Conservation (phyloP, 768 basidiomycete genomes). For the Auricularia auricula-judae region DNA sequence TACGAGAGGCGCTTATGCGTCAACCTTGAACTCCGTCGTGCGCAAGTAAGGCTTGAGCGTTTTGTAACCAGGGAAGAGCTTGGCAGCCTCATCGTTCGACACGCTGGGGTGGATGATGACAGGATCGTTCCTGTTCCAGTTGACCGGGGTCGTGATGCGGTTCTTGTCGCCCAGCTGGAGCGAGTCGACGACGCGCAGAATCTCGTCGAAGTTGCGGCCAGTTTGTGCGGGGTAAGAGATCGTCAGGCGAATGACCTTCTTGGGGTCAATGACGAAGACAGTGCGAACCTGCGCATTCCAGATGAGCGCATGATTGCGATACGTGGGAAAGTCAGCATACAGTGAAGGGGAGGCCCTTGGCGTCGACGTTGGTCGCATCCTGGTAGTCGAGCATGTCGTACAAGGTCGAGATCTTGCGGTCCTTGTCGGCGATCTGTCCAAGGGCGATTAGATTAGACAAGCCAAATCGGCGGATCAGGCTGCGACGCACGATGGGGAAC, state of each 20-base stretch:
- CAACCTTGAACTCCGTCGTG: slow-evolving; percentile 34
- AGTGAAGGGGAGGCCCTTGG: slow-evolving; percentile 89
- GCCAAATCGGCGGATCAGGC: no score
- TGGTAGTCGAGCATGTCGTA: slow-evolving; percentile 97
- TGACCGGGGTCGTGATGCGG: slow-evolving; percentile 67
- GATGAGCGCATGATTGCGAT: neutral
- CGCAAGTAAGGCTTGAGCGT: slow-evolving; percentile 86
- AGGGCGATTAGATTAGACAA: neutral
- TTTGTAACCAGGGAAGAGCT: slow-evolving; percentile 75
- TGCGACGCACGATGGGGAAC: slow-evolving; percentile 79
- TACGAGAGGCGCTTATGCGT: neutral
- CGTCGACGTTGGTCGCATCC: slow-evolving; percentile 81
- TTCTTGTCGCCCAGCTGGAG: slow-evolving; percentile 24
- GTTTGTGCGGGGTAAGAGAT: slow-evolving; percentile 91
- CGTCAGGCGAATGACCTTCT: slow-evolving; percentile 85
- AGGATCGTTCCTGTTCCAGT: slow-evolving; percentile 90
- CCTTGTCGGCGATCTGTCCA: slow-evolving; percentile 77
- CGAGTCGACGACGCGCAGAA: slow-evolving; percentile 72
- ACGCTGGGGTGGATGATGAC: slow-evolving; percentile 88
- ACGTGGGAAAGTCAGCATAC: slow-evolving; percentile 25
- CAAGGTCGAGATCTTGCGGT: slow-evolving; percentile 71
- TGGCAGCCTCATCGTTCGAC: slow-evolving; percentile 78
- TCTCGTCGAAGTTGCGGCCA: slow-evolving; percentile 83
- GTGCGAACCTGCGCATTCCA: slow-evolving; percentile 62
- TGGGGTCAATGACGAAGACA: slow-evolving; percentile 95